Conservation (phyloP, 2,329 filamentous ascomycete genomes). For the Incumbomyces lentus region DNA sequence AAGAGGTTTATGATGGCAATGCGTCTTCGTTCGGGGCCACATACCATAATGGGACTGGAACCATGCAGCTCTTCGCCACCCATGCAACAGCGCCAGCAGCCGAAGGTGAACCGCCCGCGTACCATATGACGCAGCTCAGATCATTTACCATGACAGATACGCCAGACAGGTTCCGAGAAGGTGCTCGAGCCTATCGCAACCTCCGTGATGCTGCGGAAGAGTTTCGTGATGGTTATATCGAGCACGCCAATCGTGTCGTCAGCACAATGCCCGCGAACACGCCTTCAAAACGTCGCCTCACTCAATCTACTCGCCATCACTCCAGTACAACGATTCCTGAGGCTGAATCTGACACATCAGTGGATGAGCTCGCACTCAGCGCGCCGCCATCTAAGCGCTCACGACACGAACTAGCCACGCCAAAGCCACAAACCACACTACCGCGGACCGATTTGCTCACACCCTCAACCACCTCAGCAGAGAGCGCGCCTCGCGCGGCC, state of each 20-base stretch:
- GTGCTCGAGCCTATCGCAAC: conserved; percentile 32
- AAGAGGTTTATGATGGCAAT: conserved; percentile 29
- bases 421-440: no score
- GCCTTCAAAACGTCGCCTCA: conserved; percentile 6
- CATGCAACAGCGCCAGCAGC: conserved; percentile 7
- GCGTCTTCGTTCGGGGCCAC: conserved; percentile 31
- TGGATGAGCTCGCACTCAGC: conserved; percentile 3
- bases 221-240: conserved; percentile 29
- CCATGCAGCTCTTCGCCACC: conserved; percentile 8
- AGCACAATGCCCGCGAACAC: conserved; percentile 4
- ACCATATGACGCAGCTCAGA: conserved; percentile 32
- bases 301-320: conserved; percentile 4
- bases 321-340: neutral
- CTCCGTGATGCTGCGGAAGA: conserved; percentile 29
- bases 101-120: conserved; percentile 22
- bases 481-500: no score
- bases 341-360: conserved; percentile 2
- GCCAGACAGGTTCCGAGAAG: conserved; percentile 25
- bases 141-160: conserved; percentile 23
- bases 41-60: conserved; percentile 29
- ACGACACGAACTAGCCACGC: neutral
- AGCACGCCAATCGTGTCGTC: conserved; percentile 21
- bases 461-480: no score
- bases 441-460: no score
- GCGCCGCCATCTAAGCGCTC: conserved; percentile 1